A percentile compares a stretch with the other conserved stretches of the same genome.
Conservation (phyloP, 2,329 filamentous ascomycete species). For the Phialophora verrucosa region DNA sequence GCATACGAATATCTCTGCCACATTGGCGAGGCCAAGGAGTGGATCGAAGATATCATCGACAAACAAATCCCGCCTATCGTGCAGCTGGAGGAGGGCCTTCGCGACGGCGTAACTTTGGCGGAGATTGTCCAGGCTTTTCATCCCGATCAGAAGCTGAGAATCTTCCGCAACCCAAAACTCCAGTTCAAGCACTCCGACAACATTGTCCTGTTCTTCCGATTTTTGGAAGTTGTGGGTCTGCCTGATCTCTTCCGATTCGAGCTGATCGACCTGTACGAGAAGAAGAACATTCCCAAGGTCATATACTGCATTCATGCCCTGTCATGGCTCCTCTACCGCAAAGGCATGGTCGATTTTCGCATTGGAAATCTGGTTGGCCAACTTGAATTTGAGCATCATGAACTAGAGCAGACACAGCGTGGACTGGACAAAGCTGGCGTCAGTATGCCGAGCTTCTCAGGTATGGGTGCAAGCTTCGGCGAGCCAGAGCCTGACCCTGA, state of each 20-base stretch:
- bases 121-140: constrained; percentile 91
- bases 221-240: constrained; percentile 86
- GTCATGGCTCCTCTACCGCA: constrained; percentile 95
- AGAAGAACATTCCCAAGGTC: constrained; percentile 99
- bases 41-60: constrained; percentile 93
- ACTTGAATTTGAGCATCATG: constrained; percentile 95
- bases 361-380: constrained; percentile 97
- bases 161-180: constrained; percentile 82
- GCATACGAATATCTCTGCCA: constrained; percentile 99
- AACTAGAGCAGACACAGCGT: constrained; percentile 95
- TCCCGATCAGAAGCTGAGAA: constrained; percentile 74
- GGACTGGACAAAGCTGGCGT: constrained; percentile 93
- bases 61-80: constrained; percentile 88
- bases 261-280: constrained; percentile 96
- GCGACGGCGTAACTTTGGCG: constrained; percentile 91
- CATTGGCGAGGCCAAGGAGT: constrained; percentile 98
- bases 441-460: constrained; percentile 96
- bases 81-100: constrained; percentile 86
- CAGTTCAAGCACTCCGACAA: constrained; percentile 98
- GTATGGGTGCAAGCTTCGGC: constrained; percentile 95
- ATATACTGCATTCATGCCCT: constrained; percentile 98
- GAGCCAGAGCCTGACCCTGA: constrained; percentile 73
- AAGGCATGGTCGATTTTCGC: constrained; percentile 91
- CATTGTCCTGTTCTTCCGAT: constrained; percentile 93
- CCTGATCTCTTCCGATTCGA: constrained; percentile 97